Evolutionary conservation across 495 filamentous ascomycete species (phyloP), one percentile per base, ranked within the genome.

Genomic region (Daldinia bambusicola): DNA sequence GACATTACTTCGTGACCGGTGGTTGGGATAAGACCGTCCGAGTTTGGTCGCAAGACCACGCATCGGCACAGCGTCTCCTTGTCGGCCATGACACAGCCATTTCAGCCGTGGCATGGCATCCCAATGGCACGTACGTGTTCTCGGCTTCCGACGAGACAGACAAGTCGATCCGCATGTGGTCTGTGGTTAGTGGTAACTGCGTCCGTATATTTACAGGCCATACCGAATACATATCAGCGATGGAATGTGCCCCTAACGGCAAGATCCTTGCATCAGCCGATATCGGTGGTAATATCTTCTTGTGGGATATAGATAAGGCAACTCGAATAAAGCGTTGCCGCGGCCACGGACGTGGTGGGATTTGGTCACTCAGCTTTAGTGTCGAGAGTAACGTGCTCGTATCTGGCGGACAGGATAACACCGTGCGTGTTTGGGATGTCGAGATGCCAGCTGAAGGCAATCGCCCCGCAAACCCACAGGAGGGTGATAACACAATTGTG

Each of bases 101-200:
- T 26, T 95, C 95, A 69, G 87, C 87, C 43, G 83, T 98, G 20
- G 86, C 89, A 14, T 99, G 94, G 85, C 95, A 99, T 74, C 94
- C 95, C 2, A 99, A 98, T 77, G 92, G 91, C 6, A 88, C 89
- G 4, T 98, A 98, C 70, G 81, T 97, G 55, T 97, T 98, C 81
- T 97, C 95, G 1, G 93, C 90, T 0, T 93, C 91, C 55, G 86
- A 88, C 59, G 80, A 84, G 64, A 89, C 85, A 51, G 95, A 99
- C 78, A 92, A 92, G 80, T 94, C 93, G 0, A 92, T 98, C 20
- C 90, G 95, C 18, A 98, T 99, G 94, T 99, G 95, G 95, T 88
- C 92, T n/a, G 84, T 97, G n/a, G 83, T 85, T 1, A 93, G 88
- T 7, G 95, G 95, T 20, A 89, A 89, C 62, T 90, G 92, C 45